Conservation (phyloP, 306 rosid species). For the Macrotyloma uniflorum region DNA sequence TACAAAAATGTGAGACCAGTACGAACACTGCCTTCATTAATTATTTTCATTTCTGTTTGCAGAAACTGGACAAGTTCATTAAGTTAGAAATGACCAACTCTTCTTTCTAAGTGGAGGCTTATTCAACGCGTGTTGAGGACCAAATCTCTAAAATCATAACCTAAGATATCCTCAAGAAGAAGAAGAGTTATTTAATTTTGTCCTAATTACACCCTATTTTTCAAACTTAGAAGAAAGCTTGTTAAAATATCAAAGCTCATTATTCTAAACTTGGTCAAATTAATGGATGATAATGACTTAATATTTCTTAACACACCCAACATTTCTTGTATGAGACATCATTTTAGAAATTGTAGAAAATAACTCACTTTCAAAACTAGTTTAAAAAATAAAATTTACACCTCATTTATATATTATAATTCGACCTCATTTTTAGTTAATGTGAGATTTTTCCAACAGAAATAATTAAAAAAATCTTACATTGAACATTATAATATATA, state of each 20-base stretch:
- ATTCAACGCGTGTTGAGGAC: no score
- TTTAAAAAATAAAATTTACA: no score
- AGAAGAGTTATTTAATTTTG: not conserved
- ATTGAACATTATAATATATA: no score
- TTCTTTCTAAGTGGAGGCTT: no score
- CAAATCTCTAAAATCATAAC: not conserved
- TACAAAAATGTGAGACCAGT: not conserved
- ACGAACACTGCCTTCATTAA: not conserved
- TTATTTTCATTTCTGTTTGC: not conserved
- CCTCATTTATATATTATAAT: no score
- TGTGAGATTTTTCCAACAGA: no score
- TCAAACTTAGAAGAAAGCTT: not conserved
- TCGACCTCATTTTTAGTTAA: no score
- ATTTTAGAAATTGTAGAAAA: no score
- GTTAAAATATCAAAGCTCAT: not conserved
- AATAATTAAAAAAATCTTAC: no score
- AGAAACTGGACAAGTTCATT: conserved; percentile 7
- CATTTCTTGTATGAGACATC: not conserved
- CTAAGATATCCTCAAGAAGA: not conserved
- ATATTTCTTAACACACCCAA: not conserved
- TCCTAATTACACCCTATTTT: not conserved
- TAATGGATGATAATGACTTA: conserved; percentile 16
- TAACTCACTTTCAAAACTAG: no score
- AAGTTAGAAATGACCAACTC: conserved; percentile 7
- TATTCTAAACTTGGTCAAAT: conserved; percentile 24